A percentile compares a stretch with the other conserved stretches of the same genome.
These are phyloP conservation scores for Jaltomata sinuosa DNA, from an alignment of 257 asterid genomes.

Conservation along the genomic window DNA sequence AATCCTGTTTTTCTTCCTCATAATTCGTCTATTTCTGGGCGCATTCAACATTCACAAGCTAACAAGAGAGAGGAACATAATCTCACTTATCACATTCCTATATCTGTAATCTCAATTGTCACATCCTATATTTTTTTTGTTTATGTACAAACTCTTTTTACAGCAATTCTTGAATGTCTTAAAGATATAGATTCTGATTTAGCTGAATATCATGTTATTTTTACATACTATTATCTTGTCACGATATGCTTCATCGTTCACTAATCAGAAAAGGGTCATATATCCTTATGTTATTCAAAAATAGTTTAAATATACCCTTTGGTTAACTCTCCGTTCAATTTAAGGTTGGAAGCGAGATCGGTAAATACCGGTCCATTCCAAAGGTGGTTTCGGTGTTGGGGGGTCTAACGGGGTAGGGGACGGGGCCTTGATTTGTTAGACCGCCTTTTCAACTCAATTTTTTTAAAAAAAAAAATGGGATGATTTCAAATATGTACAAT, in stretches of 20 bases:
- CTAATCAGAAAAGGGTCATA: no score
- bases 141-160: neutral
- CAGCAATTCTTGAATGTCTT: neutral
- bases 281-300: no score
- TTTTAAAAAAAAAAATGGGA: no score
- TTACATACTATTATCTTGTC: neutral
- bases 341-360: no score
- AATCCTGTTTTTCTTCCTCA: neutral
- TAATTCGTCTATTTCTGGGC: neutral
- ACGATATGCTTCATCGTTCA: neutral
- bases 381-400: no score
- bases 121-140: neutral
- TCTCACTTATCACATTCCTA: neutral
- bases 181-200: neutral
- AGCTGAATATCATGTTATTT: neutral
- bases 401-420: no score
- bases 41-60: neutral
- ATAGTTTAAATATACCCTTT: no score
- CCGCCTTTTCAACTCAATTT: no score
- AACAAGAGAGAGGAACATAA: neutral
- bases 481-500: no score
- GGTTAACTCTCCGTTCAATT: no score
- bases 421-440: no score
- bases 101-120: neutral
- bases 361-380: no score